Base-by-base conservation (phyloP, 805 yeast genomes). In the Starmerella vaccinii region DNA sequence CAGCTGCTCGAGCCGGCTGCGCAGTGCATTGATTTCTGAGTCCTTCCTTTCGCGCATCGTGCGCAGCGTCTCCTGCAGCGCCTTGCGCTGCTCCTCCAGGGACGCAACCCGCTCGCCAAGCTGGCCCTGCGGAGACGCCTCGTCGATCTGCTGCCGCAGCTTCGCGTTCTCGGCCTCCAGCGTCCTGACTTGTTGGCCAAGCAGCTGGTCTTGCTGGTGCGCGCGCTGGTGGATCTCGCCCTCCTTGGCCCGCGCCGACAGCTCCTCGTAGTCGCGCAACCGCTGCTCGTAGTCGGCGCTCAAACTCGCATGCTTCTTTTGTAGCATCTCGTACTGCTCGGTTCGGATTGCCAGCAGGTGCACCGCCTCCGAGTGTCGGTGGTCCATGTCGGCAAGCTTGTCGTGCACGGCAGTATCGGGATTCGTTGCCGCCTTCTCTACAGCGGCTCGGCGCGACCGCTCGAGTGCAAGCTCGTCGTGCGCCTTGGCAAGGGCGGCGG, bases 11-110 rank as follows among this genome's bases (percentile, higher is more conserved):
- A 67, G 57, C 15, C 66, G 61, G 13, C 59, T 62, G 16, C 52
- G 55, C 24, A 61, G 44, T 29, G 62, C 61, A 24, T 59, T 51
- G 37, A 63, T 60, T 49, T 70, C 71, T 21, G 66, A 64, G 49
- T 65, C 68, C 47, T 68, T 66, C 30, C 71, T 63, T 48, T 67
- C 71, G 13, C 68, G 58, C 48, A 69, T 54, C 3, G 71, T 59
- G n/a, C 72, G 63, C 24, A 69, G 54, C 3, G 73, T 69, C 41
- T 67, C 68, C 46, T 70, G 64, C 23, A 69, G 58, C 12, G 68
- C 72, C 34, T 62, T 62, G 24, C 73, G 61, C 56, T 69, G 73
- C 10, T 61, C 61, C 42, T 60, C 64, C 22, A 66, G 63, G 3
- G 60, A 55, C 44, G 58, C 59, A 49, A 67, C 59, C 46, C 67